Evolutionary conservation across 352 stramenopile genomes (phyloP), one percentile per base, ranked within the genome.

Genomic region (Phytophthora vignae): DNA sequence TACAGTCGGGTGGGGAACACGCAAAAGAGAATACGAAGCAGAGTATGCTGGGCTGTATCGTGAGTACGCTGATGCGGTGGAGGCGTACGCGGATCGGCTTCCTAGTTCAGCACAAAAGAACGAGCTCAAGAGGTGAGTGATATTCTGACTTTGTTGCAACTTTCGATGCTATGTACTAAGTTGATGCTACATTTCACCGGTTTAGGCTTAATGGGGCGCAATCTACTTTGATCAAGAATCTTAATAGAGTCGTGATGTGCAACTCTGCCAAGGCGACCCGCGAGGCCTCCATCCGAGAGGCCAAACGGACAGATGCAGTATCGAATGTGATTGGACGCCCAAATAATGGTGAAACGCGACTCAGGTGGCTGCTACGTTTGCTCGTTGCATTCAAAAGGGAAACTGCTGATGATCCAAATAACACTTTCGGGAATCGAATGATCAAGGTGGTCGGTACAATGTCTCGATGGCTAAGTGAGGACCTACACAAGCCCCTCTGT

Each of bases 11-110:
- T 49, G 42, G 12, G 42, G 49, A 5, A 33, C 29, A 10, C 29
- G 7, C 29, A 33, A 33, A 33, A 33, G 29, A 9, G 29, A 33
- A 33, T 33, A 33, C 6, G 42, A 64, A 44, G 7, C 12, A 6
- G 14, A 63, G 27, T 9, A 46, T 64, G 10, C 29, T 38, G 2
- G 7, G 10, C 58, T 27, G n/a, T 69, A 64, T 63, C n/a, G 42
- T 8, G 38, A 46, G 17, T 62, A 62, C 12, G 22, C 22, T 33
- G 27, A 19, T 14, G 14, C 29, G 2, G 50, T 69, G 42, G 19
- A 55, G 22, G 3, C 17, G 33, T 69, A 69, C 7, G 38, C 29
- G 2, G 5, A 49, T 21, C 4, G 12, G 12, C 25, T 62, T 69
- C 40, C 50, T 11, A 11, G 19, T 44, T 54, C 49, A 22, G 15